Evolutionary conservation across 2,329 filamentous ascomycete genomes (phyloP), one percentile per base, ranked within the genome.

Genomic region (Fusarium sarcochroum): DNA sequence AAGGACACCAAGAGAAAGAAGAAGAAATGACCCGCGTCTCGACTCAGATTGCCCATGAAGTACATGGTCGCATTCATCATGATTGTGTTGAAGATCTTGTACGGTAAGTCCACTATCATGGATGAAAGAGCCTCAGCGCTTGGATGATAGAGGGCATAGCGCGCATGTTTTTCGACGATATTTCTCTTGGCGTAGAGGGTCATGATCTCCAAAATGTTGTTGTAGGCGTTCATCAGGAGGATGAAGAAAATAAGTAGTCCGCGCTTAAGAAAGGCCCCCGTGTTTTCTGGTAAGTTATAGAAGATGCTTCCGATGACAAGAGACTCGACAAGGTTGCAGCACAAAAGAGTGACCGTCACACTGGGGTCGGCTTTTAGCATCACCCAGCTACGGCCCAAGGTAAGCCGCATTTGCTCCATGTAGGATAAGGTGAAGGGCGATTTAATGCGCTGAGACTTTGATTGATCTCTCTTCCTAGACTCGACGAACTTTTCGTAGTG

Each of bases 11-110:
- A 65, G 2, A 81, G 74, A 66, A 82, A 86, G 66, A 80, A 84
- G 73, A 85, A 85, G 73, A 84, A 86, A 5, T 79, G 75, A 0
- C 80, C 82, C 0, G 89, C 62, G 83, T 84, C 50, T 87, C 78
- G 78, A 90, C 86, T 17, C 86, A 92, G 6, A 84, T 89, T 86
- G 0, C 86, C 86, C 86, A 92, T 86, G 75, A 91, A 91, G 77
- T 91, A 91, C 3, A 91, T 76, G 1, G 85, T 65, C 0, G 62
- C 62, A 11, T 73, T 75, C 53, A 74, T 63, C 47, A 91, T 77
- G 7, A 86, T 64, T 1, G 61, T 49, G n/a, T 73, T 74, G 18
- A 71, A 62, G 21, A 72, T 58, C 56, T 75, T 75, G 48, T 70
- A 73, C 0, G 73, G 73, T 0, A 75, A 9, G 35, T 75, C 72